A percentile compares a stretch with the other conserved stretches of the same genome.
phyloP scores from a whole-genome alignment of 2,329 filamentous ascomycete species.

The Fusarium gaditjirri region DNA sequence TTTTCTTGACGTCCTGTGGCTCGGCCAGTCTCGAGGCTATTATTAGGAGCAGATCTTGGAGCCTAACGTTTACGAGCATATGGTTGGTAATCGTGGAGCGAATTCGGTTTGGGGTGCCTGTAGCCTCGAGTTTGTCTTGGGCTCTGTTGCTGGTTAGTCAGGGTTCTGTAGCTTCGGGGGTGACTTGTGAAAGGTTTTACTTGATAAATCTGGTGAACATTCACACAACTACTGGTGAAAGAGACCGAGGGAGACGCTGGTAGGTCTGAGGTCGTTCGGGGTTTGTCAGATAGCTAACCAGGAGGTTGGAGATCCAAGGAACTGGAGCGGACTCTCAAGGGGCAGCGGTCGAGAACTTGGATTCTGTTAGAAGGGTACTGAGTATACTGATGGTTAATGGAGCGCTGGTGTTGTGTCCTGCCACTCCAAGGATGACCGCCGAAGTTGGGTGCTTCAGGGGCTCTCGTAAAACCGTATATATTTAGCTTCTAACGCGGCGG shows the following conservation, averaged over 20 bases:
- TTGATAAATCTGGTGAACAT: not conserved
- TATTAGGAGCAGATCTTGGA: not conserved
- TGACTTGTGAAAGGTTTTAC: not conserved
- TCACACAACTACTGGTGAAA: rapidly evolving
- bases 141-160: not conserved
- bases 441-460: not conserved
- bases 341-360: not conserved
- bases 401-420: not conserved
- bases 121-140: not conserved
- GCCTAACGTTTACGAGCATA: too few relatives aligned
- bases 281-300: not conserved
- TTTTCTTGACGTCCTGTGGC: not conserved
- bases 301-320: not conserved
- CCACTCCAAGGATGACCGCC: not conserved
- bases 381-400: not conserved
- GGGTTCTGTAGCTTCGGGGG: not conserved
- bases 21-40: not conserved
- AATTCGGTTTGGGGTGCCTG: not conserved
- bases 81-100: not conserved
- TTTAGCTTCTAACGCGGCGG: not conserved
- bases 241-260: not conserved
- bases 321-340: not conserved
- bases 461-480: not conserved
- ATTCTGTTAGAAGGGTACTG: not conserved
- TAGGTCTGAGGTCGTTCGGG: too few relatives aligned